A percentile compares a stretch with the other conserved stretches of the same genome.
Evolutionary conservation across 2,329 filamentous ascomycete species (phyloP).

Genomic region (Epichloe sylvatica): DNA sequence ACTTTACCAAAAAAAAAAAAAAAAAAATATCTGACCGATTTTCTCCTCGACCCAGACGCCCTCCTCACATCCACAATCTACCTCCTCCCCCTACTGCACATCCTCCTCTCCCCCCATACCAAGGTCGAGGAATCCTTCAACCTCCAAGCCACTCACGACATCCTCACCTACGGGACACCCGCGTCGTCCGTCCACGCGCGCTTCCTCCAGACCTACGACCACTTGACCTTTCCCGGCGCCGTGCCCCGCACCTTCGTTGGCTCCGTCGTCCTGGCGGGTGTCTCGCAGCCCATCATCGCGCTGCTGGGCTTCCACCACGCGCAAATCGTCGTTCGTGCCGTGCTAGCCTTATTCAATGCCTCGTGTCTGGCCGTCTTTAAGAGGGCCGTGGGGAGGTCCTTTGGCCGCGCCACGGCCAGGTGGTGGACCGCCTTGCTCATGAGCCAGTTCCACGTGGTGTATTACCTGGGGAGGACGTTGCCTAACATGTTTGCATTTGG

Average conservation of each 20-base stretch:
- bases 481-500: conserved; percentile 96
- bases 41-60: conserved; percentile 10
- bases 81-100: conserved; percentile 53
- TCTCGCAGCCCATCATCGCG: conserved; percentile 52
- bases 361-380: conserved; percentile 52
- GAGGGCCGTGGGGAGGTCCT: conserved; percentile 47
- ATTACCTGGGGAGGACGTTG: conserved; percentile 80
- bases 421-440: conserved; percentile 73
- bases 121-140: conserved; percentile 99
- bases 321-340: conserved; percentile 53
- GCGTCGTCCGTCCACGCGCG: conserved; percentile 25
- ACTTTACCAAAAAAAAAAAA: not conserved
- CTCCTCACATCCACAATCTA: conserved; percentile 21
- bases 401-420: conserved; percentile 51
- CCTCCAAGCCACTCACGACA: conserved; percentile 84
- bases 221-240: conserved; percentile 77
- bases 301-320: conserved; percentile 41
- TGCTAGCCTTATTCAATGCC: conserved; percentile 68
- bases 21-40: not conserved
- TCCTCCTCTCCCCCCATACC: conserved; percentile 68
- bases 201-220: conserved; percentile 61
- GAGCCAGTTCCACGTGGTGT: conserved; percentile 84
- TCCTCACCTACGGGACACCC: conserved; percentile 67
- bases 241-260: conserved; percentile 88
- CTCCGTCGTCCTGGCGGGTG: conserved; percentile 56